A percentile compares a stretch with the other conserved stretches of the same genome.
Evolutionary conservation across 2,329 filamentous ascomycete species (phyloP).

Genomic region (Trichoderma sp.): DNA sequence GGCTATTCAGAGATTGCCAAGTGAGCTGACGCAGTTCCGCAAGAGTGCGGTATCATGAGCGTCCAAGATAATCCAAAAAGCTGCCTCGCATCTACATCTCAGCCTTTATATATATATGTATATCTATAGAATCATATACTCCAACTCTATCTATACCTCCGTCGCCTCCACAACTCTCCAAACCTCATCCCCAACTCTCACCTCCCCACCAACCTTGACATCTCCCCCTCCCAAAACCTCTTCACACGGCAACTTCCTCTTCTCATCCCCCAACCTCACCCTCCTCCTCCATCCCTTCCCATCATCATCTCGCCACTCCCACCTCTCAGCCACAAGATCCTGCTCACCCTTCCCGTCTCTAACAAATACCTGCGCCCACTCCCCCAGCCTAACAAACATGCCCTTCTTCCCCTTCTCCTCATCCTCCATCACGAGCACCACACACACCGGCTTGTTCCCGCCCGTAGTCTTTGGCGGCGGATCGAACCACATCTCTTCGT

Average conservation of each 20-base stretch:
- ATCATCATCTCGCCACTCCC: slow-evolving; percentile 41
- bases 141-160: neutral
- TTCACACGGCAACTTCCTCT: slow-evolving; percentile 35
- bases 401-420: slow-evolving; percentile 40
- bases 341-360: slow-evolving; percentile 35
- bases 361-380: slow-evolving; percentile 55
- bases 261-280: slow-evolving; percentile 37
- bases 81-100: neutral
- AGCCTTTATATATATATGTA: neutral
- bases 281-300: slow-evolving; percentile 36
- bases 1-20: slow-evolving; percentile 44
- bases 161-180: slow-evolving; percentile 23
- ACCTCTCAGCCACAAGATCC: slow-evolving; percentile 50
- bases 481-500: slow-evolving; percentile 67
- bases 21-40: slow-evolving; percentile 14
- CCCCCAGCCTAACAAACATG: slow-evolving; percentile 52
- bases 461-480: slow-evolving; percentile 30
- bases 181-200: neutral
- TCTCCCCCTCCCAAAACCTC: slow-evolving; percentile 16
- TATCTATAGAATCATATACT: neutral
- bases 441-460: slow-evolving; percentile 24
- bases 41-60: neutral
- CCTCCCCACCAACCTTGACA: slow-evolving; percentile 6
- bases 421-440: slow-evolving; percentile 42
- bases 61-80: neutral